Conservation (phyloP, 2,329 filamentous ascomycete species). For the Penicillium sclerotiorum region DNA sequence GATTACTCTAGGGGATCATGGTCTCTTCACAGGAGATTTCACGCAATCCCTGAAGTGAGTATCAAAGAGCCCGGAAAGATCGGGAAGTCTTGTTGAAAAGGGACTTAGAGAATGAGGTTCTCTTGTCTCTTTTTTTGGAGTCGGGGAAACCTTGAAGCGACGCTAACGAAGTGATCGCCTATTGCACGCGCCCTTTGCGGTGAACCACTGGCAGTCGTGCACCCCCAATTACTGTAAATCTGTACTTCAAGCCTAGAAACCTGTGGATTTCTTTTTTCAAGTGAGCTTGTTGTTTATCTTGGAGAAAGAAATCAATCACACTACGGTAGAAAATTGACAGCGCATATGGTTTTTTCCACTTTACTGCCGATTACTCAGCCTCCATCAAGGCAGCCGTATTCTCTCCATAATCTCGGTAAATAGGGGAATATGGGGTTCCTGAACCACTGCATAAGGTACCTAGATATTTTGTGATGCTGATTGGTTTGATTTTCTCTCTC, state of each 20-base stretch:
- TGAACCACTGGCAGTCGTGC: no score
- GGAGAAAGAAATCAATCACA: not conserved
- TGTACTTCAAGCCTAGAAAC: no score
- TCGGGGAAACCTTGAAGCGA: conserved; percentile 13
- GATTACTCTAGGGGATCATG: conserved; percentile 19
- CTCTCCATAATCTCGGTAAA: not conserved
- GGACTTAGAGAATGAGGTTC: not conserved
- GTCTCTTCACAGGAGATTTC: not conserved
- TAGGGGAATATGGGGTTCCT: not conserved
- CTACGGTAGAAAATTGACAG: not conserved
- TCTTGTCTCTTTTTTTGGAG: conserved; percentile 10
- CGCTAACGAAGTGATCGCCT: conserved; percentile 7
- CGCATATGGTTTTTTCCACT: not conserved
- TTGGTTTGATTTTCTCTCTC: not conserved
- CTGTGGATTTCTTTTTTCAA: not conserved
- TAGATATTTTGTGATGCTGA: not conserved
- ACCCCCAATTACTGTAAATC: no score
- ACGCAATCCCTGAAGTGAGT: not conserved
- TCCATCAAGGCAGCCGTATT: conserved; percentile 24
- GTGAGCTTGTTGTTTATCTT: not conserved
- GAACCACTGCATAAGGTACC: no score
- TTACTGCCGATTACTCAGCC: conserved; percentile 24
- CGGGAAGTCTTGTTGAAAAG: no score
- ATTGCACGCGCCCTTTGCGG: conserved; percentile 3
- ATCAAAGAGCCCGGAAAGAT: not conserved